Conservation (phyloP, 305 asterid species). For the Fraxinus velutina region DNA sequence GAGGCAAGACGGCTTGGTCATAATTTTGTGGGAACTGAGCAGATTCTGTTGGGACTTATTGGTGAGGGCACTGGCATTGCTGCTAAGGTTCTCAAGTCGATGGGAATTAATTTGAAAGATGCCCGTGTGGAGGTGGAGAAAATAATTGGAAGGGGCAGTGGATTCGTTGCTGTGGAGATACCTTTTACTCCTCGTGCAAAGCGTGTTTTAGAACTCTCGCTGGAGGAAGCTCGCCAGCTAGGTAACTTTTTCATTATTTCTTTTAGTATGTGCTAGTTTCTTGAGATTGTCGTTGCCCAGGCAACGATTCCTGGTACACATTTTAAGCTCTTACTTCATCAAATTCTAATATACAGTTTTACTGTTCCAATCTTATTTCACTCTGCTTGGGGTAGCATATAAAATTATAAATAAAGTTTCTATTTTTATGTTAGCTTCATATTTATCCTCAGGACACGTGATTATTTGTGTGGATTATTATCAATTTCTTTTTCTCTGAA, state of each 20-base stretch:
- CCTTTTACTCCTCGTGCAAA: constrained; percentile 98
- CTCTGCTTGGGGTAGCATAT: neutral
- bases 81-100: constrained; percentile 93
- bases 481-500: neutral
- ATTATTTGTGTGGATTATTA: neutral
- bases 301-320: constrained; percentile 5
- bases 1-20: constrained; percentile 98
- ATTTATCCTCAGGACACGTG: constrained; percentile 9
- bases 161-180: constrained; percentile 94
- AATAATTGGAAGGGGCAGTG: constrained; percentile 95
- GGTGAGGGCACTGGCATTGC: constrained; percentile 99
- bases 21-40: constrained; percentile 93
- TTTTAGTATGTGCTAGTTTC: neutral
- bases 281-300: neutral
- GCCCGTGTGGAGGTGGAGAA: constrained; percentile 99
- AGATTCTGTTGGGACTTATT: constrained; percentile 81
- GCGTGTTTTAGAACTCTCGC: constrained; percentile 87
- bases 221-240: constrained; percentile 97
- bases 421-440: neutral
- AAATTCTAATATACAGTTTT: neutral
- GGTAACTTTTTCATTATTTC: constrained; percentile 42
- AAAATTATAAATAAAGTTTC: neutral
- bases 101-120: constrained; percentile 92
- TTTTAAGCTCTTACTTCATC: constrained; percentile 5
- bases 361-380: neutral